phyloP scores from a whole-genome alignment of 768 basidiomycete genomes.

The Tubosaeta brunneosetosa region DNA sequence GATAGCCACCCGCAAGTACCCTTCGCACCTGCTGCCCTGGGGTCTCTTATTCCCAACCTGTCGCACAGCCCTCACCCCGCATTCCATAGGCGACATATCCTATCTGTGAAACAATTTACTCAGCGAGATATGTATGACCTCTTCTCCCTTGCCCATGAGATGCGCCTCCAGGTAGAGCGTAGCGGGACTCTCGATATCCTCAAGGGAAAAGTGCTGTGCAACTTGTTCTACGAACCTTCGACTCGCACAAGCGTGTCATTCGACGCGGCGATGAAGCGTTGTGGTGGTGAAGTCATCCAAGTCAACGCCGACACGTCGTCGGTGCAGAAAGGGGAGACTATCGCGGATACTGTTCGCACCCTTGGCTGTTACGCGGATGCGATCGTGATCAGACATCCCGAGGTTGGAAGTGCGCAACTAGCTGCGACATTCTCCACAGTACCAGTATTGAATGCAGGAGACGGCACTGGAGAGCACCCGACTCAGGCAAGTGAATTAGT shows the following conservation, averaged over 20 bases:
- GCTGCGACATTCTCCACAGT: conserved; percentile 97
- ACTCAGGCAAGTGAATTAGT: conserved; percentile 62
- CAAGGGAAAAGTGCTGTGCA: conserved; percentile 86
- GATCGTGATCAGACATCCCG: conserved; percentile 91
- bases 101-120: conserved; percentile 90
- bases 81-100: conserved; percentile 90
- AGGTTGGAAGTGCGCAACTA: conserved; percentile 86
- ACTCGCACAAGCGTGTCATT: conserved; percentile 95
- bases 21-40: conserved; percentile 3
- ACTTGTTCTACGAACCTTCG: conserved; percentile 94
- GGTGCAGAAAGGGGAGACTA: conserved; percentile 87
- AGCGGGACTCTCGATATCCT: conserved; percentile 84
- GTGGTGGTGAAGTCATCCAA: conserved; percentile 92
- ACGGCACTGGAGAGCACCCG: conserved; percentile 96
- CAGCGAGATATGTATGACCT: conserved; percentile 88
- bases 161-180: conserved; percentile 94
- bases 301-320: conserved; percentile 79
- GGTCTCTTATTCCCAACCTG: conserved; percentile 16
- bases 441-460: conserved; percentile 94
- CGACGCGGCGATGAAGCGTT: conserved; percentile 98
- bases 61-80: conserved; percentile 59
- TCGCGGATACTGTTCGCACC: conserved; percentile 91
- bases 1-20: conserved; percentile 20
- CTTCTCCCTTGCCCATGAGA: conserved; percentile 92
- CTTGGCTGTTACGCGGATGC: conserved; percentile 94